Percentiles rank a stretch among this genome's conserved stretches.
Evolutionary conservation across 2,329 filamentous ascomycete species (phyloP).

Genomic region (Penicillium thymicola): DNA sequence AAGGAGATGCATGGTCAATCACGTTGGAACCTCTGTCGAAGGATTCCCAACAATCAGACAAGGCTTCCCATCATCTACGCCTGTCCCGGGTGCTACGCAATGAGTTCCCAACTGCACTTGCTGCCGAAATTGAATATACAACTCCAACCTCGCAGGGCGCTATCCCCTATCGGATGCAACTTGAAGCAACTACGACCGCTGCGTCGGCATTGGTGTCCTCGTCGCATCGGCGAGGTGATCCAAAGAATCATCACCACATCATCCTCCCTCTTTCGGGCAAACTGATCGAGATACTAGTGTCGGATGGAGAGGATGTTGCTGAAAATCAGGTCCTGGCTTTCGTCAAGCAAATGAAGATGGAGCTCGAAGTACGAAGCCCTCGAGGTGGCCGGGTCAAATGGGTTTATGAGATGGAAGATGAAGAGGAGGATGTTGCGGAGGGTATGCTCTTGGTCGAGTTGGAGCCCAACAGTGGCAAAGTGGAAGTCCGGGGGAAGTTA

Average conservation of each 20-base stretch:
- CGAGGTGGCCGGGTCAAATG: slow-evolving; percentile 50
- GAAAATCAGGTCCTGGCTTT: slow-evolving; percentile 50
- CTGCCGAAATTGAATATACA: slow-evolving; percentile 53
- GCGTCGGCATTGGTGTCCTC: slow-evolving; percentile 38
- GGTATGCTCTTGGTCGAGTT: slow-evolving; percentile 53
- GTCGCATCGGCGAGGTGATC: slow-evolving; percentile 51
- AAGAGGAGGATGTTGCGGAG: slow-evolving; percentile 52
- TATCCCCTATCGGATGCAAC: slow-evolving; percentile 46
- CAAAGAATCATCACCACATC: slow-evolving; percentile 51
- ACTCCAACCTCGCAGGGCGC: slow-evolving; percentile 32
- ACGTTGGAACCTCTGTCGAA: slow-evolving; percentile 40
- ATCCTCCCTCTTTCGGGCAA: slow-evolving; percentile 58
- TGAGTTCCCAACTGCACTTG: slow-evolving; percentile 56
- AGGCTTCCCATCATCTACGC: slow-evolving; percentile 50
- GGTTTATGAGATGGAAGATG: slow-evolving; percentile 53
- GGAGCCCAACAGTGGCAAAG: slow-evolving; percentile 28
- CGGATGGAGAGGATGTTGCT: too few relatives aligned
- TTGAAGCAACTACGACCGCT: slow-evolving; percentile 47
- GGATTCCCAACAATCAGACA: slow-evolving; percentile 6
- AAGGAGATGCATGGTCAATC: slow-evolving; percentile 59
- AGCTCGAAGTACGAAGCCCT: slow-evolving; percentile 58
- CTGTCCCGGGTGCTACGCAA: slow-evolving; percentile 56
- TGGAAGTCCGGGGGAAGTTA: slow-evolving; percentile 31
- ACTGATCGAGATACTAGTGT: slow-evolving; percentile 51
- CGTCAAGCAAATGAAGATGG: slow-evolving; percentile 68